Conservation (phyloP, 208 protist genomes). For the Balamuthia mandrillaris region DNA sequence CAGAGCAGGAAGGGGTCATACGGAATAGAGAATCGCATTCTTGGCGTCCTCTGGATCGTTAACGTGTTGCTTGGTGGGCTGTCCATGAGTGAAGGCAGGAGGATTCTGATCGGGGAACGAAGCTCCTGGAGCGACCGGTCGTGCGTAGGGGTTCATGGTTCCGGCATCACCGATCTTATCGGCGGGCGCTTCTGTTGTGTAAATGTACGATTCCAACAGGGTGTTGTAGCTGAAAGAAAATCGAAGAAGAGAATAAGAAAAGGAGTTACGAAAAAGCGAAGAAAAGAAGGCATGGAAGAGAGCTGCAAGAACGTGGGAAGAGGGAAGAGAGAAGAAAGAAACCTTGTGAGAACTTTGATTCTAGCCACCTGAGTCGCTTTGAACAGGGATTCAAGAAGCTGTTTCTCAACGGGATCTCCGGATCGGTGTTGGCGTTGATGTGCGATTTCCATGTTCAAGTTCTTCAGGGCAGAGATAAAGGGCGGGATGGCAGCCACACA, state of each 20-base stretch:
- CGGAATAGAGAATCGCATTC: slow-evolving; percentile 26
- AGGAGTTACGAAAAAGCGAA: neutral
- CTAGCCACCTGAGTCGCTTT: too few relatives aligned
- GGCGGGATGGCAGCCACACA: neutral
- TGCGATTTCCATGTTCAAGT: neutral
- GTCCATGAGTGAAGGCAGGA: neutral
- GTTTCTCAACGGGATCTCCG: too few relatives aligned
- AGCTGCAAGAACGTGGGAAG: neutral
- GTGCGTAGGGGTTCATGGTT: neutral
- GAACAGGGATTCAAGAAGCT: too few relatives aligned
- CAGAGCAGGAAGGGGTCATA: neutral
- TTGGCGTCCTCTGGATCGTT: neutral
- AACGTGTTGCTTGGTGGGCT: neutral
- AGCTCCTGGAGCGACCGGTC: neutral
- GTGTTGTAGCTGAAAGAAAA: neutral
- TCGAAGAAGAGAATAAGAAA: neutral
- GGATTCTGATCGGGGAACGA: neutral
- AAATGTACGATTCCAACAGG: slow-evolving; percentile 23
- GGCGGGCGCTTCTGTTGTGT: neutral
- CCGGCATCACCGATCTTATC: neutral
- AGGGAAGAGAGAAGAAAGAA: neutral
- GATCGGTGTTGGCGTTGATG: neutral
- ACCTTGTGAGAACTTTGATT: too few relatives aligned
- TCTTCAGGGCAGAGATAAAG: neutral
- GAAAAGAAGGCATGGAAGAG: neutral